A percentile compares a stretch with the other conserved stretches of the same genome.
Evolutionary conservation across 2,329 filamentous ascomycete genomes (phyloP).

Genomic region (Nemania diffusa): DNA sequence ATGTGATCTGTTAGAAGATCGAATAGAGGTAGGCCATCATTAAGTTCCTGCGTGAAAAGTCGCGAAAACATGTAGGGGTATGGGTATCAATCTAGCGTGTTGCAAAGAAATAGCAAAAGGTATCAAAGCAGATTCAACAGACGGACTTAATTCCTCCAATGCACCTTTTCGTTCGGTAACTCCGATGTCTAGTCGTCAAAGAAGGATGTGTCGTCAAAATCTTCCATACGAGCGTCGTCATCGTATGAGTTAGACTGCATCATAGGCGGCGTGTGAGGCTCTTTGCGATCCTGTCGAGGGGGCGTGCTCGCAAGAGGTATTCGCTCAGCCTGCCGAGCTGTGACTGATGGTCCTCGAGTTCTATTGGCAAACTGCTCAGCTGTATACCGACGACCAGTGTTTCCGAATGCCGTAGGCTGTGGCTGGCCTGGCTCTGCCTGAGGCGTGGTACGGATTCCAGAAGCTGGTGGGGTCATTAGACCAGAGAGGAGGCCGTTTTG

Average conservation of each 20-base stretch:
- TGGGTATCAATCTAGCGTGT: constrained; percentile 42
- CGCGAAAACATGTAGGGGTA: constrained; percentile 30
- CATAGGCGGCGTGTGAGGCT: constrained; percentile 70
- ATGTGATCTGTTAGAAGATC: constrained; percentile 22
- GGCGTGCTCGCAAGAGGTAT: constrained; percentile 56
- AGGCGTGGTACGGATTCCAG: constrained; percentile 72
- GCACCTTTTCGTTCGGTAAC: constrained; percentile 3
- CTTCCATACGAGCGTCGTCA: constrained; percentile 67
- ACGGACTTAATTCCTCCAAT: constrained; percentile 3
- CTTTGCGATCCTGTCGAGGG: constrained; percentile 52
- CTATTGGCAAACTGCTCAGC: constrained; percentile 60
- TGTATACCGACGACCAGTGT: constrained; percentile 68
- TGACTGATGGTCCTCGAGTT: constrained; percentile 48
- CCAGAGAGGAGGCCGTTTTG: constrained; percentile 76
- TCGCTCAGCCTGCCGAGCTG: constrained; percentile 54
- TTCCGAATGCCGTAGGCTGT: constrained; percentile 71
- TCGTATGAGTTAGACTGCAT: constrained; percentile 69
- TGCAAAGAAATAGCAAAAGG: constrained; percentile 37
- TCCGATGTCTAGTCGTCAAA: constrained; percentile 58
- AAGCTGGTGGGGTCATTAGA: constrained; percentile 88
- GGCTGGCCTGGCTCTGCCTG: constrained; percentile 53
- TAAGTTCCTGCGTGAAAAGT: constrained; percentile 31
- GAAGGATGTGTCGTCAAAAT: constrained; percentile 69
- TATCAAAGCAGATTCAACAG: constrained; percentile 37
- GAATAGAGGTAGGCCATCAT: constrained; percentile 37